phyloP scores from a whole-genome alignment of 805 yeast species.

The Wickerhamomyces subpelliculosus region DNA sequence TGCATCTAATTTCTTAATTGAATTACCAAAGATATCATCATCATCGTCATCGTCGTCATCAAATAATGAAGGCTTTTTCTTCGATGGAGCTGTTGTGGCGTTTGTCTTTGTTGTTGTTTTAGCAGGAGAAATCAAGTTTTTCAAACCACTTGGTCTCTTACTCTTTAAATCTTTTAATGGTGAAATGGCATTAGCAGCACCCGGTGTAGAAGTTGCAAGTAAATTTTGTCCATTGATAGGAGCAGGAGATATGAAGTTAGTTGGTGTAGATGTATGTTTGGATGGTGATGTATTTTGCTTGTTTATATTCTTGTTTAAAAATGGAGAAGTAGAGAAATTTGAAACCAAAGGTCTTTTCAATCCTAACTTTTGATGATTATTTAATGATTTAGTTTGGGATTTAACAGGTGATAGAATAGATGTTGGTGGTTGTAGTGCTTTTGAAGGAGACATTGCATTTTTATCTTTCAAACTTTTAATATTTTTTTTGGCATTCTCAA shows the following conservation, averaged over 20 bases:
- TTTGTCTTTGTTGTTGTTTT: slow-evolving; percentile 1
- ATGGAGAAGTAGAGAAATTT: slow-evolving; percentile 18
- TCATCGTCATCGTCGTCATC: slow-evolving; percentile 23
- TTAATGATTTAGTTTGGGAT: slow-evolving; percentile 3
- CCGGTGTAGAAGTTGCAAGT: slow-evolving; percentile 23
- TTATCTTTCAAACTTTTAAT: slow-evolving; percentile 21
- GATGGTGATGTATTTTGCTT: neutral
- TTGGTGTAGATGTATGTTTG: slow-evolving; percentile 1
- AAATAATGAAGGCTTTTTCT: slow-evolving; percentile 16
- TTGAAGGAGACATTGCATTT: slow-evolving; percentile 1
- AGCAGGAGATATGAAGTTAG: slow-evolving; percentile 9
- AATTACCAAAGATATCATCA: slow-evolving; percentile 18
- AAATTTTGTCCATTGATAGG: slow-evolving; percentile 6
- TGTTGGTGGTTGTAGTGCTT: neutral
- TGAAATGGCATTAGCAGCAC: slow-evolving; percentile 9
- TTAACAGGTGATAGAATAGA: slow-evolving; percentile 11
- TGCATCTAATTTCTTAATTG: slow-evolving; percentile 8
- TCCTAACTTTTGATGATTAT: neutral
- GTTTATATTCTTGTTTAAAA: slow-evolving; percentile 10
- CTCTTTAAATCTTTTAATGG: slow-evolving; percentile 14
- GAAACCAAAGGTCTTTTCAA: slow-evolving; percentile 9
- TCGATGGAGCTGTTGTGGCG: slow-evolving; percentile 1
- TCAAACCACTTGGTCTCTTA: slow-evolving; percentile 17
- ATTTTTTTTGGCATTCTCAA: slow-evolving; percentile 26
- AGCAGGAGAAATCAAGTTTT: slow-evolving; percentile 17